Base-by-base conservation (phyloP, 1,284 basidiomycete genomes). In the Clitocybe nebularis region DNA sequence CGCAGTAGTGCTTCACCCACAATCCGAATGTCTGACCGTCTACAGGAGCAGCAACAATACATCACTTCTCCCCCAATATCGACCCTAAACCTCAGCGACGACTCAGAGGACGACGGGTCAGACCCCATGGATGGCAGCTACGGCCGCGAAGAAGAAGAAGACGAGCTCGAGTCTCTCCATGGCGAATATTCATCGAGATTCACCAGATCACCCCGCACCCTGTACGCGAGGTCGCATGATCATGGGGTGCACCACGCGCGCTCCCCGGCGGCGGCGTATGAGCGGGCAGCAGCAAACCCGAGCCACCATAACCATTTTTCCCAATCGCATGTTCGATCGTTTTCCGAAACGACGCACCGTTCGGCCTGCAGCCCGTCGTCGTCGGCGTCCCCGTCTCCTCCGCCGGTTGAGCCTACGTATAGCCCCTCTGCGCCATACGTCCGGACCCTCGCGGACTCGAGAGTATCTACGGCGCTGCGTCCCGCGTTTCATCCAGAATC, bases 381-480 rank as follows among this genome's bases (percentile, higher is more conserved):
- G 5, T 43, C 48, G 17, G 44, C 53, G 1, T 44, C 51, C 6
- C 45, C 54, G 9, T 41, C 49, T 3, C 45, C 49, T 3, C 48
- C 51, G 8, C 22, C 40, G 11, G 26, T 36, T 9, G 45, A 51
- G n/a, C 53, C 53, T 24, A 50, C 54, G 5, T 60, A 62, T 22
- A 58, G 44, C 34, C 54, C 59, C 4, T 64, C 63, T 11, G 53
- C 58, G 4, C 56, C 59, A 2, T 62, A 63, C 36, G 42, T 55
- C 16, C 55, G 50, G 25, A 59, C 57, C 10, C 49, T 56, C 5
- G 48, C 51, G n/a, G 57, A 62, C 25, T 41, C 54, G 17, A 53
- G 55, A 16, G 62, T 66, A 33, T 62, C 61, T 7, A 65, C 62
- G 2, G 58, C 57, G 8, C 47, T 65, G 28, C 51, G 64, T 24